phyloP scores from a whole-genome alignment of 805 yeast species.

The Blastobotrys attinorum region DNA sequence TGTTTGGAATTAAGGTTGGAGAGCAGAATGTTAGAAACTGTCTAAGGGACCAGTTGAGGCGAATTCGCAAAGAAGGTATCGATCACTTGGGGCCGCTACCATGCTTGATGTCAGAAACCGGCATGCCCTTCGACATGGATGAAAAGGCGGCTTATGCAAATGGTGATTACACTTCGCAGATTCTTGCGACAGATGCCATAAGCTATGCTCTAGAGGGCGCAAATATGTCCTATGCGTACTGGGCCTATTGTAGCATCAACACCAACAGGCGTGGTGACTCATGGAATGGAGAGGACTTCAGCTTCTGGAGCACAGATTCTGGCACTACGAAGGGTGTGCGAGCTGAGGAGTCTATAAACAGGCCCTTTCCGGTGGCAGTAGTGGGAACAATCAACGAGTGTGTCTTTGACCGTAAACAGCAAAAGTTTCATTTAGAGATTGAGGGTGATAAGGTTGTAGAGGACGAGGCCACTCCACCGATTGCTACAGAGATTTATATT shows the following conservation, averaged over 20 bases:
- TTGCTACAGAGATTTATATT: slow-evolving; percentile 55
- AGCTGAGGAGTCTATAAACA: slow-evolving; percentile 61
- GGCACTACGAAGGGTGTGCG: not conserved
- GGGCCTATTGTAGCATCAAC: slow-evolving; percentile 76
- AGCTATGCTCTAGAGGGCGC: slow-evolving; percentile 70
- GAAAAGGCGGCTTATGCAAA: slow-evolving; percentile 56
- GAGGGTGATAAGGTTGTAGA: slow-evolving; percentile 14
- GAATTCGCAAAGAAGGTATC: slow-evolving; percentile 56
- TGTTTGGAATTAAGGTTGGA: slow-evolving; percentile 63
- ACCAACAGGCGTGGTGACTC: slow-evolving; percentile 80
- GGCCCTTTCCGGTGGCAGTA: slow-evolving; percentile 68
- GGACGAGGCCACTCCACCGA: slow-evolving; percentile 21
- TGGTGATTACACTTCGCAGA: slow-evolving; percentile 68
- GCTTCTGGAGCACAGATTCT: slow-evolving; percentile 46
- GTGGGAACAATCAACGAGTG: slow-evolving; percentile 50
- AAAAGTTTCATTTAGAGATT: slow-evolving; percentile 43
- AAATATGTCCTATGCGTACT: slow-evolving; percentile 64
- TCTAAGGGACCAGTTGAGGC: slow-evolving; percentile 57
- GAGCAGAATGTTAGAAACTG: slow-evolving; percentile 67
- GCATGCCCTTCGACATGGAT: slow-evolving; percentile 96
- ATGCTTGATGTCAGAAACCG: slow-evolving; percentile 83
- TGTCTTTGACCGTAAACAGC: slow-evolving; percentile 49
- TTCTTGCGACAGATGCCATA: slow-evolving; percentile 76
- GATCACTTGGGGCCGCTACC: slow-evolving; percentile 64
- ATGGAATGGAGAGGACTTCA: slow-evolving; percentile 93